Base-by-base conservation (phyloP, 495 filamentous ascomycete genomes). In the Clohesyomyces aquaticus region DNA sequence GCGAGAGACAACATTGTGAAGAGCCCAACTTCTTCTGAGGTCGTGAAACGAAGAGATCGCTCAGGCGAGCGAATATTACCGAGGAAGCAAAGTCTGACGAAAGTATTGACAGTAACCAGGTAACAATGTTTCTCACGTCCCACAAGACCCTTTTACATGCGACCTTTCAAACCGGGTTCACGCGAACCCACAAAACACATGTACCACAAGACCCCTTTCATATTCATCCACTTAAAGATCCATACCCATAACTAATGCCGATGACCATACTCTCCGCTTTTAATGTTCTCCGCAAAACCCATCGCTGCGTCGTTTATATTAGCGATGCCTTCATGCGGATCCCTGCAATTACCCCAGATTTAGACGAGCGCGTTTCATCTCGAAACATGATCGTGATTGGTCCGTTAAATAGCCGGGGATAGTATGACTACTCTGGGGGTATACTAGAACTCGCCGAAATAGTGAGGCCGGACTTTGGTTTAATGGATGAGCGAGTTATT, bases 261-360 rank as follows among this genome's bases (percentile, higher is more conserved):
- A 6, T 38, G 14, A 38, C 32, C 14, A 6, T 14, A 38, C 32
- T 38, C 32, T 38, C 32, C 32, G 14, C 6, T 38, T 38, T 38
- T 38, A 38, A 6, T 38, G 32, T 38, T 38, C 32, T 38, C 32
- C 32, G 14, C 32, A 38, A 38, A 38, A 38, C 6, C 14, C 32
- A 29, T 49, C 23, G 55, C 22, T 48, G 55, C 43, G 14, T 49
- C 55, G 42, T 47, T 49, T 59, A 59, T 59, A 59, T 59, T 59
- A 26, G n/a, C 27, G 25, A 27, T 53, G 50, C 12, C 22, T n/a
- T 53, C 8, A 53, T 18, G 25, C 22, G 8, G 6, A 59, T 48
- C 42, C 41, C 27, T 47, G 55, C 55, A 59, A 48, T 32, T 59
- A 52, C 42, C 42, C 27, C 55, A 49, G 25, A 47, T 59, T 48